Percentiles rank a stretch among this genome's conserved stretches.
Evolutionary conservation across 2,329 filamentous ascomycete genomes (phyloP).

Genomic region (Lanzia echinophila): DNA sequence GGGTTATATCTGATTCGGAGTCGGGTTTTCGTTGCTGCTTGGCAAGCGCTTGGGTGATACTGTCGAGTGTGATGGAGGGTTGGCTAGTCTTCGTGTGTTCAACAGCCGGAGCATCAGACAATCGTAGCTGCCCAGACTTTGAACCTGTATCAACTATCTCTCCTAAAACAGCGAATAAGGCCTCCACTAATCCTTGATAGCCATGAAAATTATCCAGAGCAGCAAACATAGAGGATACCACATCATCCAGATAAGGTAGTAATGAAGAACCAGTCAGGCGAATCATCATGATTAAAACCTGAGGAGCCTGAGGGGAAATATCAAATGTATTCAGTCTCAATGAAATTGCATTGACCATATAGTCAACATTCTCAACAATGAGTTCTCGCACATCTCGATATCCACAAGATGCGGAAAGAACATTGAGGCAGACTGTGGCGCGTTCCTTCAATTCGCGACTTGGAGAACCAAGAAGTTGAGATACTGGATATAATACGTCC

Average conservation of each 20-base stretch:
- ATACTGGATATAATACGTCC: slow-evolving; percentile 84
- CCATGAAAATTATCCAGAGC: slow-evolving; percentile 94
- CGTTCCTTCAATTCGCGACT: slow-evolving; percentile 65
- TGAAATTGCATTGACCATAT: slow-evolving; percentile 89
- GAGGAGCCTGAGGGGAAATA: slow-evolving; percentile 82
- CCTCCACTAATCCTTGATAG: slow-evolving; percentile 78
- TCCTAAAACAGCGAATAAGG: slow-evolving; percentile 73
- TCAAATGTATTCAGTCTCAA: slow-evolving; percentile 87
- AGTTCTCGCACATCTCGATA: slow-evolving; percentile 71
- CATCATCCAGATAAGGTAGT: slow-evolving; percentile 84
- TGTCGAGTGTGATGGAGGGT: slow-evolving; percentile 34
- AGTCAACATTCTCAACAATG: slow-evolving; percentile 88
- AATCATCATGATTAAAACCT: slow-evolving; percentile 92
- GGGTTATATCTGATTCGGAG: slow-evolving; percentile 3
- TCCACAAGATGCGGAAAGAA: slow-evolving; percentile 66
- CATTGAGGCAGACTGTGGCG: slow-evolving; percentile 76
- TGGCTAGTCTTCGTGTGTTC: slow-evolving; percentile 40
- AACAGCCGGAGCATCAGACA: slow-evolving; percentile 20
- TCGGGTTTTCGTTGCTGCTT: slow-evolving; percentile 31
- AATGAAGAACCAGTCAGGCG: slow-evolving; percentile 73
- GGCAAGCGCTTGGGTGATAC: slow-evolving; percentile 53
- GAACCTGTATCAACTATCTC: slow-evolving; percentile 79
- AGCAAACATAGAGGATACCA: slow-evolving; percentile 84
- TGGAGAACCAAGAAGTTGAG: slow-evolving; percentile 75
- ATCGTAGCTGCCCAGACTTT: slow-evolving; percentile 45